Conservation (phyloP, 2,329 filamentous ascomycete genomes). For the Sarocladium kiliense region DNA sequence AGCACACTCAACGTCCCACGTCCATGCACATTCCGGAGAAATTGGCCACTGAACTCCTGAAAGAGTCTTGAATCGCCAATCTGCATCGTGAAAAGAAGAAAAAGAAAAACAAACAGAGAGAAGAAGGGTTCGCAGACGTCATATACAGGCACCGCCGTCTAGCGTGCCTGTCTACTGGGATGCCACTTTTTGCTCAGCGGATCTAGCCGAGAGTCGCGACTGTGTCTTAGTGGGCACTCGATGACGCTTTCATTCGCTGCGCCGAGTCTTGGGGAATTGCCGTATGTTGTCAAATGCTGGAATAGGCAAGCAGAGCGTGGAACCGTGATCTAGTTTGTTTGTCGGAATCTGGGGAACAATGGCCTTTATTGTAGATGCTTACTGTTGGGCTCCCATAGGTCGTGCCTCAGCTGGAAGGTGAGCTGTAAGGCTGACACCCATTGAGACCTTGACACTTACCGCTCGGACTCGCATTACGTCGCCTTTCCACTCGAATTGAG, state of each 20-base stretch:
- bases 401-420: background rate
- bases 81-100: background rate
- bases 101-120: background rate
- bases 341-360: background rate
- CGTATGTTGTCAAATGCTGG: too few species aligned
- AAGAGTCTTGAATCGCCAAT: background rate
- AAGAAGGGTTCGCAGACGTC: background rate
- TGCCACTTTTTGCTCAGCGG: background rate
- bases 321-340: too few species aligned
- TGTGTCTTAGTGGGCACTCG: too few species aligned
- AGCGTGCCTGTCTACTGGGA: background rate
- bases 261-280: too few species aligned
- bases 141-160: background rate
- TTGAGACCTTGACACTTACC: too few species aligned
- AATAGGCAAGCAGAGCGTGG: too few species aligned
- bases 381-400: too few species aligned
- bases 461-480: too few species aligned
- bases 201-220: background rate
- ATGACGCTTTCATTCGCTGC: slow-evolving; percentile 8
- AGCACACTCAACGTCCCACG: background rate
- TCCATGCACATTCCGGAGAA: background rate
- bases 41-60: slow-evolving; percentile 1
- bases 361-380: too few species aligned
- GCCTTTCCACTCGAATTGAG: too few species aligned
- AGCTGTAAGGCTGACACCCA: background rate